phyloP scores from a whole-genome alignment of 23 red algal genomes.

The Cyanidioschyzon merolae region DNA sequence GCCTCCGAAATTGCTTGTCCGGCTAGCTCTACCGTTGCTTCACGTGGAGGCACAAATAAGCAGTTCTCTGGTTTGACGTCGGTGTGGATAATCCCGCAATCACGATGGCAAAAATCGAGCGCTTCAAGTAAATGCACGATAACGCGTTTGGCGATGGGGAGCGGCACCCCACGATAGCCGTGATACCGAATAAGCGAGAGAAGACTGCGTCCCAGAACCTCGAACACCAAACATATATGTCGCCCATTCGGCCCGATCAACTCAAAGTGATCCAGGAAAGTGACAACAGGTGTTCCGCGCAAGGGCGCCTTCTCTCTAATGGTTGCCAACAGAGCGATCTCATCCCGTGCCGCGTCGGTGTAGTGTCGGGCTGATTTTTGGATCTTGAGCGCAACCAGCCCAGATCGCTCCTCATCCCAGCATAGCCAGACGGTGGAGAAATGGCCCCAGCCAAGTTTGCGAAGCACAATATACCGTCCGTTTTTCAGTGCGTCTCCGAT shows the following conservation, averaged over 20 bases:
- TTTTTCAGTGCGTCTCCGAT: slow-evolving; percentile 68
- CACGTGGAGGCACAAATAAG: slow-evolving; percentile 45
- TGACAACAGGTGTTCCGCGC: slow-evolving; percentile 35
- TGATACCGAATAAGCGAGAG: slow-evolving; percentile 68
- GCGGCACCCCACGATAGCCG: slow-evolving; percentile 61
- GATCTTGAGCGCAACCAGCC: slow-evolving; percentile 69
- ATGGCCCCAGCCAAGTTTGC: slow-evolving; percentile 91
- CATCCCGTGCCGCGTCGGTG: slow-evolving; percentile 67
- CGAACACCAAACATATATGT: slow-evolving; percentile 79
- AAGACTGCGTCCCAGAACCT: slow-evolving; percentile 68
- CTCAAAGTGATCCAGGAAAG: slow-evolving; percentile 63
- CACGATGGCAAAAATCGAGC: slow-evolving; percentile 53
- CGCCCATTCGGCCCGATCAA: slow-evolving; percentile 48
- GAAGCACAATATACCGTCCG: slow-evolving; percentile 61
- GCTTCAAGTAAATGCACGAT: slow-evolving; percentile 45
- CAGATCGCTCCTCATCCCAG: slow-evolving; percentile 23
- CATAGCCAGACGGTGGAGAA: slow-evolving; percentile 93
- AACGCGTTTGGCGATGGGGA: slow-evolving; percentile 46
- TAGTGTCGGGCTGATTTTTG: slow-evolving; percentile 87
- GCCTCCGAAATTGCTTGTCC: background rate
- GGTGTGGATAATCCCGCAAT: slow-evolving; percentile 84
- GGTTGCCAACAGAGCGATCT: slow-evolving; percentile 44
- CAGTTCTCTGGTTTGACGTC: slow-evolving; percentile 96
- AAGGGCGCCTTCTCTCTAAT: slow-evolving; percentile 20
- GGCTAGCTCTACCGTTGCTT: slow-evolving; percentile 10